A percentile compares a stretch with the other conserved stretches of the same genome.
phyloP scores from a whole-genome alignment of 805 yeast species.

The Blastobotrys americana region DNA sequence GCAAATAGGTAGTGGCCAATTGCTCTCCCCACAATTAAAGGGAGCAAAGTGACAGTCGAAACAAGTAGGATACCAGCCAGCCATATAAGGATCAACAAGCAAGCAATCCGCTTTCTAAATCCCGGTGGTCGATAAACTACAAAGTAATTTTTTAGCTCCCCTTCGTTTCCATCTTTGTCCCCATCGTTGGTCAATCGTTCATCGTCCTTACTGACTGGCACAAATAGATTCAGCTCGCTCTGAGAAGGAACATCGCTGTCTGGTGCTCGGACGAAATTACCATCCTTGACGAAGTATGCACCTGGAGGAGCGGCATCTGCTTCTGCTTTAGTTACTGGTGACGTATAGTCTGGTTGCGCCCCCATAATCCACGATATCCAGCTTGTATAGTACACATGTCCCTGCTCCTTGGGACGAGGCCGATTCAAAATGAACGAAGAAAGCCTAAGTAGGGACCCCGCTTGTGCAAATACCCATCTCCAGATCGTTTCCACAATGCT shows the following conservation, averaged over 20 bases:
- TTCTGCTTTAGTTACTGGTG: slow-evolving; percentile 43
- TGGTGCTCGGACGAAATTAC: slow-evolving; percentile 80
- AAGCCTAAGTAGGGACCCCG: slow-evolving; percentile 54
- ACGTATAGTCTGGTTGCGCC: slow-evolving; percentile 47
- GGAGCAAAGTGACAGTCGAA: slow-evolving; percentile 20
- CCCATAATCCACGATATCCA: slow-evolving; percentile 37
- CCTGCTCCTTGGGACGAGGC: slow-evolving; percentile 62
- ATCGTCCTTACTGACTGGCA: slow-evolving; percentile 77
- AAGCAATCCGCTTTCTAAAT: slow-evolving; percentile 53
- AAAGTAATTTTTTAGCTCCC: slow-evolving; percentile 43
- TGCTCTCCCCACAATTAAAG: slow-evolving; percentile 25
- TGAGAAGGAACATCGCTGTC: slow-evolving; percentile 67
- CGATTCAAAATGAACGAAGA: slow-evolving; percentile 72
- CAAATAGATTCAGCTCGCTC: slow-evolving; percentile 55
- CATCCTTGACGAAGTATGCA: slow-evolving; percentile 72
- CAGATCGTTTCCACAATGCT: slow-evolving; percentile 38
- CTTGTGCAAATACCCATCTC: slow-evolving; percentile 49
- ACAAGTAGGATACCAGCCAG: slow-evolving; percentile 29
- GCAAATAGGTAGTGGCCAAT: slow-evolving; percentile 10
- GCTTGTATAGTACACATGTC: slow-evolving; percentile 52
- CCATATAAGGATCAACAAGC: slow-evolving; percentile 44
- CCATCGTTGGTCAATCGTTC: slow-evolving; percentile 39
- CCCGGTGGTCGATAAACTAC: slow-evolving; percentile 84
- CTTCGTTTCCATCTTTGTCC: slow-evolving; percentile 32
- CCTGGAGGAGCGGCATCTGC: slow-evolving; percentile 42